These are phyloP conservation scores for Xylaria digitata DNA, from an alignment of 2,329 filamentous ascomycete genomes.

Conservation along the genomic window DNA sequence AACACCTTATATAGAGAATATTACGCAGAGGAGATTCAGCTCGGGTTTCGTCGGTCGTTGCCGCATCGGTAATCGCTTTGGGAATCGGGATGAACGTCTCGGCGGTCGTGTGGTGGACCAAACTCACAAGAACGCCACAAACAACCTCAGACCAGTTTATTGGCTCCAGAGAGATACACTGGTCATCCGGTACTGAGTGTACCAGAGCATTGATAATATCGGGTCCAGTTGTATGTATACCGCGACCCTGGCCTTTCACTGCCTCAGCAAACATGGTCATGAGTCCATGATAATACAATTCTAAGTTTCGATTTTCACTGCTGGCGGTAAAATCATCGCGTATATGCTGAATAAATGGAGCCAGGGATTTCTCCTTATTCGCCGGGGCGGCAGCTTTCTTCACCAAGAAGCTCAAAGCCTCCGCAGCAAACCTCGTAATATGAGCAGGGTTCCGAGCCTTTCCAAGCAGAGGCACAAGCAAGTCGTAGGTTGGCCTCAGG, in stretches of 20 bases:
- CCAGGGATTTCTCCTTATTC: conserved; percentile 78
- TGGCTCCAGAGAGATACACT: conserved; percentile 59
- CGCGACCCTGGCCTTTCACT: conserved; percentile 70
- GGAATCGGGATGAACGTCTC: conserved; percentile 79
- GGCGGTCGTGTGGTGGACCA: conserved; percentile 82
- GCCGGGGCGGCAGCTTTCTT: conserved; percentile 86
- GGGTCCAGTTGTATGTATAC: conserved; percentile 69
- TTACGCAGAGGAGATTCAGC: conserved; percentile 55
- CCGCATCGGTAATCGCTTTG: conserved; percentile 68
- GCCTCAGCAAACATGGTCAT: conserved; percentile 94
- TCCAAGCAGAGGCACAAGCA: conserved; percentile 86
- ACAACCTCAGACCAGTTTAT: conserved; percentile 72
- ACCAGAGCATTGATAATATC: conserved; percentile 65
- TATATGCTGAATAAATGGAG: conserved; percentile 76
- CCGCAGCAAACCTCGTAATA: conserved; percentile 91
- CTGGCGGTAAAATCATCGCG: conserved; percentile 72
- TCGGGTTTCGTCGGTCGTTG: conserved; percentile 53
- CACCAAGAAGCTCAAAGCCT: conserved; percentile 92
- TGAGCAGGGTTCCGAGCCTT: conserved; percentile 84
- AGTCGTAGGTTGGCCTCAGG: conserved; percentile 82
- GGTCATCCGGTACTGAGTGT: conserved; percentile 62
- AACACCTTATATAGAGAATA: conserved; percentile 65
- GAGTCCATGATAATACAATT: conserved; percentile 83
- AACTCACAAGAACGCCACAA: conserved; percentile 80
- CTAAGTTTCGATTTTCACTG: conserved; percentile 66